phyloP scores from a whole-genome alignment of 345 rosid species.

The Erucastrum elatum region DNA sequence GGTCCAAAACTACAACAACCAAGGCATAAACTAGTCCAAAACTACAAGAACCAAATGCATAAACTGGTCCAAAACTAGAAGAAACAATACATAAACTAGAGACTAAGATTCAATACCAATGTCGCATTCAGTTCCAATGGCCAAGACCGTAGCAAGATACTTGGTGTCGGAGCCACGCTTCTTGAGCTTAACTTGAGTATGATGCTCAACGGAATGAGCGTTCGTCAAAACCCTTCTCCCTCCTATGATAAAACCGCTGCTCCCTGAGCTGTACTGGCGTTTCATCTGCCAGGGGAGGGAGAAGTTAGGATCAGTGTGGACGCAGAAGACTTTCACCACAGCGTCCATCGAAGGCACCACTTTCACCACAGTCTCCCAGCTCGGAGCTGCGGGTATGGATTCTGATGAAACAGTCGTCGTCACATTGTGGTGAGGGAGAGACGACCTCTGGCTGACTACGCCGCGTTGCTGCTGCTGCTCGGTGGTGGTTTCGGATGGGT shows the following conservation, averaged over 20 bases:
- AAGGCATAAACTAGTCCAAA: too few relatives aligned
- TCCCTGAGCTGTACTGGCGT: constrained; percentile 80
- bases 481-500: constrained; percentile 30
- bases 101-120: constrained; percentile 48
- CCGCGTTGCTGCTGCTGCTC: neutral
- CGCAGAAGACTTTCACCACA: constrained; percentile 90
- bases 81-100: too few relatives aligned
- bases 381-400: constrained; percentile 45
- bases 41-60: too few relatives aligned
- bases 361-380: constrained; percentile 71
- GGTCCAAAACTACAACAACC: too few relatives aligned
- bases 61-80: too few relatives aligned
- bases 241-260: constrained; percentile 74
- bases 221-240: constrained; percentile 81
- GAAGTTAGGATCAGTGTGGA: constrained; percentile 88
- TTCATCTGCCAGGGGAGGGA: constrained; percentile 92
- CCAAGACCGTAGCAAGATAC: constrained; percentile 81
- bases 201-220: constrained; percentile 93
- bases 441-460: neutral
- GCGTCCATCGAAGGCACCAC: constrained; percentile 85
- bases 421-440: constrained; percentile 31
- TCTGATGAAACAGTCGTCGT: constrained; percentile 26
- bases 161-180: constrained; percentile 89
- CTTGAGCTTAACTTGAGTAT: constrained; percentile 87
- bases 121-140: constrained; percentile 91